A percentile compares a stretch with the other conserved stretches of the same genome.
Conservation (phyloP, 2,329 filamentous ascomycete species). For the Fusarium haematococcum region DNA sequence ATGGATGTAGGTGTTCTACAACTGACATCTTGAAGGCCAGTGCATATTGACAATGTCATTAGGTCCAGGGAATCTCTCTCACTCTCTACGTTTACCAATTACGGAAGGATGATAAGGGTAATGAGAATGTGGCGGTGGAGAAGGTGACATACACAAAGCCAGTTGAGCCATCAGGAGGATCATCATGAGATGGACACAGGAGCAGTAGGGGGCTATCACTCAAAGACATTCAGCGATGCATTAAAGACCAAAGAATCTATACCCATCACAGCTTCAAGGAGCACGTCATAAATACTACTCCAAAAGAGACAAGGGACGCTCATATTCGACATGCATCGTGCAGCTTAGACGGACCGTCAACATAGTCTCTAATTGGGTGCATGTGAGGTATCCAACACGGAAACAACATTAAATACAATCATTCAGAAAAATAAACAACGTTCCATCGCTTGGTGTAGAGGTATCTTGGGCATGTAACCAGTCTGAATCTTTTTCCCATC, state of each 20-base stretch:
- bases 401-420: conserved; percentile 48
- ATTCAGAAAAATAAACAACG: conserved; percentile 40
- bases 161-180: conserved; percentile 67
- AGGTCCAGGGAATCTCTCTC: conserved; percentile 96
- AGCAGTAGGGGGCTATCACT: conserved; percentile 13
- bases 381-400: conserved; percentile 24
- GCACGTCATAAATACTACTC: conserved; percentile 12
- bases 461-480: conserved; percentile 51
- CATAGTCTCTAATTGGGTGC: conserved; percentile 35
- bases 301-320: conserved; percentile 26
- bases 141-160: conserved; percentile 89
- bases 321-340: conserved; percentile 35
- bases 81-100: conserved; percentile 95
- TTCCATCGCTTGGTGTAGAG: conserved; percentile 49
- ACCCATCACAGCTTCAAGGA: conserved; percentile 39
- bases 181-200: conserved; percentile 47
- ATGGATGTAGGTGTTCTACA: conserved; percentile 85
- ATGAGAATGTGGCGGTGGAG: conserved; percentile 84
- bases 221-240: conserved; percentile 34
- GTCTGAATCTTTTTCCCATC: conserved; percentile 43
- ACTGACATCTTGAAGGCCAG: background rate
- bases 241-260: conserved; percentile 42
- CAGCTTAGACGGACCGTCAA: conserved; percentile 25
- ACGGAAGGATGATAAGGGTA: conserved; percentile 80
- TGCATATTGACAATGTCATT: conserved; percentile 40